Evolutionary conservation across 768 basidiomycete species (phyloP), one percentile per base, ranked within the genome.

Genomic region (Rhodosporidiobolus sp.): DNA sequence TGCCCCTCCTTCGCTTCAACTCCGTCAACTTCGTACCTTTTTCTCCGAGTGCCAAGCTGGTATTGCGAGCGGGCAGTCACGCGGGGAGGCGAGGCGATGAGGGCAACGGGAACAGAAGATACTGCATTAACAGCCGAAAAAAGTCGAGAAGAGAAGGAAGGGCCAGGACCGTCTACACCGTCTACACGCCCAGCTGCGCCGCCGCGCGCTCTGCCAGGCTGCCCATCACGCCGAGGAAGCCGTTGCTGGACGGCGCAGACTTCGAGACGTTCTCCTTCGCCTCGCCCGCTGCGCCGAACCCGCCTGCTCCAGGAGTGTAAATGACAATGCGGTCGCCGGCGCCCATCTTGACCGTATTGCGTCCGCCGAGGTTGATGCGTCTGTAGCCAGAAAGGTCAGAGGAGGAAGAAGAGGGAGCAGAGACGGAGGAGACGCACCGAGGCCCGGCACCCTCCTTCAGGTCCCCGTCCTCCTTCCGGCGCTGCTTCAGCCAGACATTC

Each of bases 261-360:
- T 48, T 34, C 43, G 56, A 17, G 8, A 24, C 49, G 24, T 38
- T 26, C 26, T 67, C 65, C 32, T 45, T 28, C 32, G 52, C 22
- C 53, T 4, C n/a, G 38, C n/a, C 65, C 76, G 0, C 80, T 78
- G 12, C 75, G 68, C 93, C 93, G 90, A 90, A 95, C 5, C 88
- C 94, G 12, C 94, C 94, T 16, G 89, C 94, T 1, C 94, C 94
- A 0, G 94, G 94, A 0, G 94, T 94, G 82, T 93, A 88, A 60
- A 95, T 87, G 69, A 89, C 76, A 70, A 96, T 79, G 61, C 85
- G 83, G 79, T 96, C 93, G 11, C 92, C 90, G 77, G 91, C 90
- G 49, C 91, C 90, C 89, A 94, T 93, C 83, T 86, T 87, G 60
- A 93, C 85, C 3, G 89, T 90, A 56, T 88, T 65, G 38, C 94